Conservation (phyloP, 179 eudicot species). For the Beta macrorhiza region DNA sequence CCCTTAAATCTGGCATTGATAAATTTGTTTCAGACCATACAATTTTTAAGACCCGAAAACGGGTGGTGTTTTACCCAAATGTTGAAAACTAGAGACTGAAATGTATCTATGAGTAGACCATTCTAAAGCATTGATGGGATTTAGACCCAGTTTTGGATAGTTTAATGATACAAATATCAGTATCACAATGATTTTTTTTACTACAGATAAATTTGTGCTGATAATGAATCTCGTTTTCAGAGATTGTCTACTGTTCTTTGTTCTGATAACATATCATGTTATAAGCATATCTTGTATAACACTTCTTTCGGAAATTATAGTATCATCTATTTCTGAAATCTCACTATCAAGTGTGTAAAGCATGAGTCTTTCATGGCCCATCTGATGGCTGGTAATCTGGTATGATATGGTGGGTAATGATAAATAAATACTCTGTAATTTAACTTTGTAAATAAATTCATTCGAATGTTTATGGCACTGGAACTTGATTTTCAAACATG, state of each 20-base stretch:
- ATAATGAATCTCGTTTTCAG: constrained; percentile 18
- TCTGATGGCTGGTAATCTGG: too few species aligned
- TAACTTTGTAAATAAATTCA: too few species aligned
- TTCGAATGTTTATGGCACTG: too few species aligned
- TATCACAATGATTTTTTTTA: neutral
- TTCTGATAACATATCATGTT: neutral
- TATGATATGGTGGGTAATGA: too few species aligned
- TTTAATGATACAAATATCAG: neutral
- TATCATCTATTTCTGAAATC: too few species aligned
- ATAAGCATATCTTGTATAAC: too few species aligned
- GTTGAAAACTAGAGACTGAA: neutral
- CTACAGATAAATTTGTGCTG: neutral
- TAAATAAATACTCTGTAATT: too few species aligned
- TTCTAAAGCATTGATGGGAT: constrained; percentile 24
- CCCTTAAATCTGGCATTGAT: constrained; percentile 9
- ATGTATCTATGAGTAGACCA: constrained; percentile 12
- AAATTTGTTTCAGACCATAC: constrained; percentile 15
- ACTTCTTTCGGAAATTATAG: too few species aligned
- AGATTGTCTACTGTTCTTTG: neutral
- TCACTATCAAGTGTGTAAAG: too few species aligned
- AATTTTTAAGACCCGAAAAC: constrained; percentile 11
- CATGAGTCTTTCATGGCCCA: too few species aligned
- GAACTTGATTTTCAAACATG: too few species aligned
- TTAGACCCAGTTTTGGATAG: constrained; percentile 18
- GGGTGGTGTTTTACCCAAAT: constrained; percentile 19